phyloP scores from a whole-genome alignment of 202 grass and related monocot species.

The Brachypodium distachyon region DNA sequence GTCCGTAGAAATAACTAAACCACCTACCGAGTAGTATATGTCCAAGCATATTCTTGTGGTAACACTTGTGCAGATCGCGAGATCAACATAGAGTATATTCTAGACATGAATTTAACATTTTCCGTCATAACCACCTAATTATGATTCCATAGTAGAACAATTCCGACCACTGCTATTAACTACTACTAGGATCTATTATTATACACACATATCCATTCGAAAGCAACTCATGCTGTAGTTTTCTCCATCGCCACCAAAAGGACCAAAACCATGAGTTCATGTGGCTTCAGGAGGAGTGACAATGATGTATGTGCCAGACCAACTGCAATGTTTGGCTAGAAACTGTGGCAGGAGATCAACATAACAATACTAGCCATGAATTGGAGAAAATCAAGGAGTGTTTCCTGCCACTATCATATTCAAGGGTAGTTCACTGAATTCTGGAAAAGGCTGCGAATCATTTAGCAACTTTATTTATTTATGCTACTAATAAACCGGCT shows the following conservation, averaged over 20 bases:
- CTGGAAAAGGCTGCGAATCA: neutral
- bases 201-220: neutral
- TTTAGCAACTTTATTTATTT: slow-evolving; percentile 17
- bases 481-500: slow-evolving; percentile 8
- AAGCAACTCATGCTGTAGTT: neutral
- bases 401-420: slow-evolving; percentile 21
- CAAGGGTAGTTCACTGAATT: slow-evolving; percentile 25
- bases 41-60: slow-evolving; percentile 29
- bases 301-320: neutral
- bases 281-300: neutral
- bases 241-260: slow-evolving; percentile 9
- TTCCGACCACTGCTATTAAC: neutral
- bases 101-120: neutral
- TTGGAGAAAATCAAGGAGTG: neutral
- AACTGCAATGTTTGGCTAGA: neutral
- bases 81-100: neutral
- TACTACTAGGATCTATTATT: neutral
- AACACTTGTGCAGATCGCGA: neutral
- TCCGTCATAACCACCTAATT: slow-evolving; percentile 4
- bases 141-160: slow-evolving; percentile 3
- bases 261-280: neutral
- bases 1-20: neutral
- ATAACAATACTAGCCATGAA: neutral
- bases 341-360: neutral
- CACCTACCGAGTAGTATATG: slow-evolving; percentile 13